Evolutionary conservation across 805 yeast genomes (phyloP).

Genomic region (Candida easanensis): DNA sequence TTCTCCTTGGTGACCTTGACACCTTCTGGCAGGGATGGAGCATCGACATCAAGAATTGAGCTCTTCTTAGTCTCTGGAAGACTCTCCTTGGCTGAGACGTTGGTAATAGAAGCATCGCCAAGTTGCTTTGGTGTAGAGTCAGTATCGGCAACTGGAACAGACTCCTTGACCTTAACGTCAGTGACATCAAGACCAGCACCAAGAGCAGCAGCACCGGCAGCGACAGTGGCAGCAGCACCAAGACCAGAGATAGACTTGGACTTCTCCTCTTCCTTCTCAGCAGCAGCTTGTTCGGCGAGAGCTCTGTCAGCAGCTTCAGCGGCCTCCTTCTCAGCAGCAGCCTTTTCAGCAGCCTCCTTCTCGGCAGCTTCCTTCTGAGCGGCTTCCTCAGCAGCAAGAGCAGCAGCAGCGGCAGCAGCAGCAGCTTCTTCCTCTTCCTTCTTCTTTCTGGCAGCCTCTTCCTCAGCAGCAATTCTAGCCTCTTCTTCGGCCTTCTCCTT

Average conservation of each 20-base stretch:
- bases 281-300: constrained; percentile 4
- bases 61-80: too few relatives aligned
- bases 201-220: constrained; percentile 14
- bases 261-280: constrained; percentile 3
- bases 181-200: constrained; percentile 14
- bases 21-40: constrained; percentile 5
- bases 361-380: constrained; percentile 8
- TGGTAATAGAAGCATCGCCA: constrained; percentile 1
- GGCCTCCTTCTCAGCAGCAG: constrained; percentile 4
- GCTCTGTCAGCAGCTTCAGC: not conserved
- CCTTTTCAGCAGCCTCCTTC: constrained; percentile 5
- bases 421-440: constrained; percentile 5
- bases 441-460: too few relatives aligned
- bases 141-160: constrained; percentile 3
- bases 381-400: not conserved
- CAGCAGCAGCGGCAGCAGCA: constrained; percentile 2
- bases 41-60: not conserved
- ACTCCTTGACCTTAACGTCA: constrained; percentile 9
- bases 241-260: not conserved
- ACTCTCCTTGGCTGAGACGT: constrained; percentile 1
- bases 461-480: constrained; percentile 4
- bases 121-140: not conserved
- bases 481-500: too few relatives aligned
- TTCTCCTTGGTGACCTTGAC: constrained; percentile 1
- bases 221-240: not conserved